Conservation (phyloP, 768 basidiomycete genomes). For the Russula griseocarnosa region DNA sequence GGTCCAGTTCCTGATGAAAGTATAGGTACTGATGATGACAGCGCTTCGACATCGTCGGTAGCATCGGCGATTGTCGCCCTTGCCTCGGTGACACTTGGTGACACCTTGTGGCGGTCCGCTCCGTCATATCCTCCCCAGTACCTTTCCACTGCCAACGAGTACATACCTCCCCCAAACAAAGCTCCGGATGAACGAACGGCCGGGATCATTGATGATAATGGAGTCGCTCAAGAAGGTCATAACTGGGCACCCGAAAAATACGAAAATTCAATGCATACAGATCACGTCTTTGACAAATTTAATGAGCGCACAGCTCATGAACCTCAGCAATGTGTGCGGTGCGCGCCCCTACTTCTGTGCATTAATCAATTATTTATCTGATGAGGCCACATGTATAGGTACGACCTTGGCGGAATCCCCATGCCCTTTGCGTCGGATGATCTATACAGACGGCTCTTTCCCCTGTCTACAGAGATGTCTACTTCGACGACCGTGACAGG, state of each 20-base stretch:
- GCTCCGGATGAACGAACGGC: slow-evolving; percentile 37
- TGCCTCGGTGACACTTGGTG: slow-evolving; percentile 48
- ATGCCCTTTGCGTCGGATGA: slow-evolving; percentile 81
- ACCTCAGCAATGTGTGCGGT: slow-evolving; percentile 87
- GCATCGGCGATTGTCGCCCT: slow-evolving; percentile 53
- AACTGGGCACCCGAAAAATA: slow-evolving; percentile 70
- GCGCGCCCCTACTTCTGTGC: slow-evolving; percentile 31
- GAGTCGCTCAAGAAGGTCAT: slow-evolving; percentile 42
- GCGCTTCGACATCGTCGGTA: slow-evolving; percentile 36
- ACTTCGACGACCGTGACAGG: slow-evolving; percentile 53
- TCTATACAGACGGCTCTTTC: slow-evolving; percentile 72
- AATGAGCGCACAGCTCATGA: slow-evolving; percentile 64
- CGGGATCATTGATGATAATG: slow-evolving; percentile 43
- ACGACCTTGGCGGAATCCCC: slow-evolving; percentile 82
- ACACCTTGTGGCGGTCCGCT: slow-evolving; percentile 63
- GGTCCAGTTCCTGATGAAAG: neutral
- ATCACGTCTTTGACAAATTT: slow-evolving; percentile 85
- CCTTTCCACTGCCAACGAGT: slow-evolving; percentile 71
- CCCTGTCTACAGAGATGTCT: slow-evolving; percentile 42
- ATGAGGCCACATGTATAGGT: slow-evolving; percentile 44
- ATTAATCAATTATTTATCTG: neutral
- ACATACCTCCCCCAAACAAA: slow-evolving; percentile 54
- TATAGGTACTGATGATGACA: slow-evolving; percentile 31
- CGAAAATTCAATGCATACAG: slow-evolving; percentile 74
- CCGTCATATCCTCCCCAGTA: slow-evolving; percentile 68